Evolutionary conservation across 805 yeast genomes (phyloP).

Genomic region (Saturnispora sekii): DNA sequence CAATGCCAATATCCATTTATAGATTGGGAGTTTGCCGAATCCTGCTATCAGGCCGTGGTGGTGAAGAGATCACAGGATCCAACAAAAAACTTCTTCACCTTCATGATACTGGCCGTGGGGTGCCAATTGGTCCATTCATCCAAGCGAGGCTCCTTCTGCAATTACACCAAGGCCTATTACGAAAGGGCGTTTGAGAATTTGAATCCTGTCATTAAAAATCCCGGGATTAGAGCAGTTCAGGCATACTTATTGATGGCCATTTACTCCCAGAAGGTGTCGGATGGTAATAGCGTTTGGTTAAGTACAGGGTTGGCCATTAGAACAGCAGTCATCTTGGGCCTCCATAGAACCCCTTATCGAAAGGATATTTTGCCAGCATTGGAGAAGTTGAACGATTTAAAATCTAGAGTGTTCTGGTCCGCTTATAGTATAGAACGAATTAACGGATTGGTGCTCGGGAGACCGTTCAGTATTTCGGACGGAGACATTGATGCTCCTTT

Average conservation of each 20-base stretch:
- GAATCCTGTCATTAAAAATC: constrained; percentile 16
- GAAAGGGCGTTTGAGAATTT: constrained; percentile 24
- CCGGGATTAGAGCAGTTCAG: constrained; percentile 24
- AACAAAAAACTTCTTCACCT: constrained; percentile 20
- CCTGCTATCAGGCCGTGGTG: constrained; percentile 17
- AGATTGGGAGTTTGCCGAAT: constrained; percentile 22
- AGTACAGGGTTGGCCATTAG: constrained; percentile 26
- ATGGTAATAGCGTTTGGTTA: constrained; percentile 27
- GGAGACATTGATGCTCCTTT: constrained; percentile 27
- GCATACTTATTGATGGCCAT: constrained; percentile 24
- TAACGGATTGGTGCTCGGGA: constrained; percentile 27
- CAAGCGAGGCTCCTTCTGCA: constrained; percentile 6
- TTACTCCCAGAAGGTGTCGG: constrained; percentile 29
- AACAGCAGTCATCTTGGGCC: constrained; percentile 24
- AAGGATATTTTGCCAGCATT: constrained; percentile 4
- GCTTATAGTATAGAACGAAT: constrained; percentile 29
- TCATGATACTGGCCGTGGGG: constrained; percentile 27
- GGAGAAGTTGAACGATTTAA: constrained; percentile 15
- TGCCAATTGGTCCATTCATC: constrained; percentile 17
- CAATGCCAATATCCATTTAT: constrained; percentile 30
- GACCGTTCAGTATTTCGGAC: constrained; percentile 30
- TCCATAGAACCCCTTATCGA: constrained; percentile 24
- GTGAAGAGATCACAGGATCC: constrained; percentile 12
- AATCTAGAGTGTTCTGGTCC: constrained; percentile 27
- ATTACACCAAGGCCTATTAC: constrained; percentile 23